Conservation (phyloP, 2,329 filamentous ascomycete genomes). For the Verticillium dahliae region DNA sequence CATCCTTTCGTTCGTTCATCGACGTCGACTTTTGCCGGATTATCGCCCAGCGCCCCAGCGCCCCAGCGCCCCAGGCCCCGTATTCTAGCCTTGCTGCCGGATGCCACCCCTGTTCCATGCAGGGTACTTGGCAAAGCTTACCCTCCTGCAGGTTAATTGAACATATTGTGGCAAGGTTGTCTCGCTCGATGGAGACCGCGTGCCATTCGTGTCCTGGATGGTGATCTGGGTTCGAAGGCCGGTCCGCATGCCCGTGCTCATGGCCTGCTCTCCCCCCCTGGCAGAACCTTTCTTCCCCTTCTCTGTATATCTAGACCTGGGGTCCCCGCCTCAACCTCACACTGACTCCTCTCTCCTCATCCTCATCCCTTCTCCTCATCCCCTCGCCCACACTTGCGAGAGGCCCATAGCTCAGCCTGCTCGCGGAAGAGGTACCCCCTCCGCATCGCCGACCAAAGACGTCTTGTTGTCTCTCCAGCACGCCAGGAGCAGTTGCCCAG, state of each 20-base stretch:
- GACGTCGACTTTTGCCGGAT: neutral
- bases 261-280: neutral
- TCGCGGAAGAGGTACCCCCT: neutral
- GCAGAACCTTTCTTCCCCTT: neutral
- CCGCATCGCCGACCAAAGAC: neutral
- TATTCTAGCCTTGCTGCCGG: neutral
- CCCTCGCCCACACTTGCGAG: neutral
- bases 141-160: neutral
- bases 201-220: neutral
- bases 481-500: neutral
- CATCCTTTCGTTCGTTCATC: neutral
- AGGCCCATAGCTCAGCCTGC: neutral
- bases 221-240: neutral
- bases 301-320: slow-evolving; percentile 1
- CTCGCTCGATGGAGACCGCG: neutral
- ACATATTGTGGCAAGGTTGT: neutral
- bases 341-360: neutral
- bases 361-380: neutral
- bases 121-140: neutral
- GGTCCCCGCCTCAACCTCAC: neutral
- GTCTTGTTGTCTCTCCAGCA: neutral
- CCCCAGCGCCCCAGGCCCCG: neutral
- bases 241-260: neutral
- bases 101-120: neutral
- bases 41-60: neutral